phyloP scores from a whole-genome alignment of 2,329 filamentous ascomycete genomes.

The Sclerotiophoma versabilis region DNA sequence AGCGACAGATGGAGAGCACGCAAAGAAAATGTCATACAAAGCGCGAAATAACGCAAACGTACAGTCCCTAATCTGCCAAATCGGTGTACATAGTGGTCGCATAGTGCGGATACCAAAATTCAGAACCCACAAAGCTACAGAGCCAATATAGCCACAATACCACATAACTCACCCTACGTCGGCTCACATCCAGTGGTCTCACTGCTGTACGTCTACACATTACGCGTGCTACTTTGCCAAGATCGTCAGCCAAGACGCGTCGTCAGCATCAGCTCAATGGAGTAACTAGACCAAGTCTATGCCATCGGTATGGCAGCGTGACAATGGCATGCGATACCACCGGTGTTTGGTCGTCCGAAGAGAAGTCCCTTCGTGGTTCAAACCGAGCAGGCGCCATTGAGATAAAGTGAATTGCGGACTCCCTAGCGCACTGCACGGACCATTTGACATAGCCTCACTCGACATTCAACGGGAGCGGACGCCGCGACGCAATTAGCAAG shows the following conservation, averaged over 20 bases:
- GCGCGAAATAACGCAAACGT: not conserved
- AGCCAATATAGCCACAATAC: not conserved
- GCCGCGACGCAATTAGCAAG: constrained; percentile 9
- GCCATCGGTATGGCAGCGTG: not conserved
- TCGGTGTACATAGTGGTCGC: constrained; percentile 7
- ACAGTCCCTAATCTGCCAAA: not conserved
- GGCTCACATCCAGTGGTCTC: no score
- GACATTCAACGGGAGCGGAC: constrained; percentile 1
- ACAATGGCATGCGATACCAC: not conserved
- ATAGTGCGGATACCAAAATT: not conserved
- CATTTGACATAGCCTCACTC: not conserved
- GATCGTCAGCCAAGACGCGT: not conserved
- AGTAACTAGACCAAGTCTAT: not conserved
- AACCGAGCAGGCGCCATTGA: not conserved
- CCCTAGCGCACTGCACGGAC: constrained; percentile 10
- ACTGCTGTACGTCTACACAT: no score
- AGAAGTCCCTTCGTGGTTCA: not conserved
- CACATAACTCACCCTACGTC: no score
- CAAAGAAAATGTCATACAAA: not conserved
- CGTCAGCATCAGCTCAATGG: not conserved
- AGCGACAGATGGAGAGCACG: not conserved
- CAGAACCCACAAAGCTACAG: not conserved
- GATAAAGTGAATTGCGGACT: not conserved
- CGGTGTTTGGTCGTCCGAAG: not conserved
- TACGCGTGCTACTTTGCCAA: not conserved